These are phyloP conservation scores for Astrocystis sublimbata DNA, from an alignment of 495 filamentous ascomycete species.

Conservation along the genomic window DNA sequence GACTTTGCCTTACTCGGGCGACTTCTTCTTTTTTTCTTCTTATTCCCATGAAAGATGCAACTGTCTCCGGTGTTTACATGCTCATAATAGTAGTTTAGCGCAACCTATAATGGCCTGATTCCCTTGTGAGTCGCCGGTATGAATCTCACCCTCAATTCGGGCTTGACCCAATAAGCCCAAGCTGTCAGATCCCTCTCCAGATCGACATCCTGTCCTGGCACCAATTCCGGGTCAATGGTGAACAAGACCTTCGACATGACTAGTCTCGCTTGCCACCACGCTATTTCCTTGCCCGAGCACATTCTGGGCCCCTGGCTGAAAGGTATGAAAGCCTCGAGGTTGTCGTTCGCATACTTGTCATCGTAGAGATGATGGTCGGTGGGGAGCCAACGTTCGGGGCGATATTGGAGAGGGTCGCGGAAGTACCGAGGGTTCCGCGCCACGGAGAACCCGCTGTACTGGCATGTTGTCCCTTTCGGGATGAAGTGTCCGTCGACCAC, in stretches of 20 bases:
- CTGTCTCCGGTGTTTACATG: too few species aligned
- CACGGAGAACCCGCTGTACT: neutral
- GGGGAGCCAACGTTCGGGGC: constrained; percentile 22
- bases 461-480: constrained; percentile 22
- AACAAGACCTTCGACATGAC: constrained; percentile 27
- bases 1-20: too few species aligned
- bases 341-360: constrained; percentile 10
- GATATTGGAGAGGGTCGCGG: constrained; percentile 13
- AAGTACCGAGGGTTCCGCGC: constrained; percentile 28
- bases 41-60: too few species aligned
- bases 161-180: too few species aligned
- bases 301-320: constrained; percentile 24
- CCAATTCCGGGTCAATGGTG: constrained; percentile 17
- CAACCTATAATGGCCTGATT: too few species aligned
- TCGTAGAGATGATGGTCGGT: constrained; percentile 15
- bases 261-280: constrained; percentile 24
- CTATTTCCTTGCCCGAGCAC: constrained; percentile 25
- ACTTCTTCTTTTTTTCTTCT: too few species aligned
- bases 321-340: constrained; percentile 6
- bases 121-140: too few species aligned
- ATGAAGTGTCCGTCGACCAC: constrained; percentile 25
- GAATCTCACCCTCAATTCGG: too few species aligned
- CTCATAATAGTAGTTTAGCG: too few species aligned
- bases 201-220: too few species aligned
- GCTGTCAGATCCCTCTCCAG: too few species aligned